Percentiles rank a stretch among this genome's conserved stretches.
phyloP scores from a whole-genome alignment of 2,329 filamentous ascomycete genomes.

The Botryotinia convoluta region DNA sequence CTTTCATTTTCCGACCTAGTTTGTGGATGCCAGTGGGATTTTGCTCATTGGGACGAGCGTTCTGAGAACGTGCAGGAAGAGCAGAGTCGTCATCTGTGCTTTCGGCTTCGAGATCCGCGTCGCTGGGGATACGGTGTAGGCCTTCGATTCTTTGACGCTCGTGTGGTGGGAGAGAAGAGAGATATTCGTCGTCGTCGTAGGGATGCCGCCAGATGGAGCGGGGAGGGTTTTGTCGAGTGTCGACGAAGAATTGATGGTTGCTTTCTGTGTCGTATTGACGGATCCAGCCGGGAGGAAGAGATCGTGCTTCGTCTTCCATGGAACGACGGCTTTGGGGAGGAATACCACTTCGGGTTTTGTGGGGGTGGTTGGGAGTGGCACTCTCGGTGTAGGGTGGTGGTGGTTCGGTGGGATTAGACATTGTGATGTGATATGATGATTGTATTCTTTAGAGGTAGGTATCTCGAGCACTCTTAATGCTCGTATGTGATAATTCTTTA shows the following conservation, averaged over 20 bases:
- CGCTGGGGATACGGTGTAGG: constrained; percentile 38
- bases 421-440: background rate
- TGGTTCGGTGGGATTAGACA: constrained; percentile 24
- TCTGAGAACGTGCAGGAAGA: constrained; percentile 21
- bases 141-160: constrained; percentile 49
- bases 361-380: constrained; percentile 32
- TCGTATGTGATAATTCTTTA: background rate
- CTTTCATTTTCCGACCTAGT: constrained; percentile 57
- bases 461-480: background rate
- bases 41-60: constrained; percentile 32
- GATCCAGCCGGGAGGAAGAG: constrained; percentile 56
- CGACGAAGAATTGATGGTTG: constrained; percentile 62
- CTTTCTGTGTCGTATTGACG: constrained; percentile 52
- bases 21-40: constrained; percentile 40
- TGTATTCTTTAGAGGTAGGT: background rate
- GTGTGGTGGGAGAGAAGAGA: constrained; percentile 46
- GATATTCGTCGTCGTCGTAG: constrained; percentile 56
- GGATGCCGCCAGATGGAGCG: constrained; percentile 61
- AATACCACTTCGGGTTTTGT: constrained; percentile 49
- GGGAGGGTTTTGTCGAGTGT: constrained; percentile 53
- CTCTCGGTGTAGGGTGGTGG: constrained; percentile 41
- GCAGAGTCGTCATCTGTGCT: constrained; percentile 46
- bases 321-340: constrained; percentile 50
- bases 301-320: constrained; percentile 60
- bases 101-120: constrained; percentile 45